Evolutionary conservation across 345 rosid species (phyloP).

Genomic region (Fremontodendron californicum): DNA sequence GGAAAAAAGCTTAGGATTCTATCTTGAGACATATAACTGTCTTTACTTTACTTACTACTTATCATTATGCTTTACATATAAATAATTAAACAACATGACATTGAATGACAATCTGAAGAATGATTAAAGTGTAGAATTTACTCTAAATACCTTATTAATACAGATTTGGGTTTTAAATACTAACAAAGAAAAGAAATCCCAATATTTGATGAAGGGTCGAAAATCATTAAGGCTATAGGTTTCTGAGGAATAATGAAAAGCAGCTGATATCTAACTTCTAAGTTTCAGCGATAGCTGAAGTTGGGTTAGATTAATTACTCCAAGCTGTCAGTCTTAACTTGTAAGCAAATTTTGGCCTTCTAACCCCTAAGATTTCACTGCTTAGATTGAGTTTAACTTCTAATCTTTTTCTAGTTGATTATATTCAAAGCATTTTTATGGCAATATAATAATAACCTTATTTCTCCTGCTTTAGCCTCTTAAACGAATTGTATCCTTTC

Average conservation of each 20-base stretch:
- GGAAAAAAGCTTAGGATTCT: background rate
- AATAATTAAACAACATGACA: background rate
- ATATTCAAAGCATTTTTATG: background rate
- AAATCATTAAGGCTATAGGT: background rate
- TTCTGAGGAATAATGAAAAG: background rate
- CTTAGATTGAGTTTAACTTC: background rate
- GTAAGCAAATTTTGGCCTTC: background rate
- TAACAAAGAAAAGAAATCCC: background rate
- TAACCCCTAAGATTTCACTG: background rate
- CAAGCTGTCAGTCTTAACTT: slow-evolving; percentile 3
- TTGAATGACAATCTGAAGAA: background rate
- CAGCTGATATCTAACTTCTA: background rate
- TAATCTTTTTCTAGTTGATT: background rate
- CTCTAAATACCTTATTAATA: background rate
- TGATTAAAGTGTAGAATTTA: background rate
- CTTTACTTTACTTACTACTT: too few relatives aligned
- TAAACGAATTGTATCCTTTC: background rate
- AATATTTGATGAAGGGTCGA: background rate
- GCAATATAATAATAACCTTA: background rate
- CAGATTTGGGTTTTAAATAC: background rate
- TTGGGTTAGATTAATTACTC: background rate
- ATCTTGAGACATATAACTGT: background rate
- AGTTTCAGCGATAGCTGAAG: background rate
- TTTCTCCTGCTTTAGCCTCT: background rate
- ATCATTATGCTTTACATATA: background rate